Evolutionary conservation across 352 stramenopile genomes (phyloP), one percentile per base, ranked within the genome.

Genomic region (Pilasporangium apinafurcum): DNA sequence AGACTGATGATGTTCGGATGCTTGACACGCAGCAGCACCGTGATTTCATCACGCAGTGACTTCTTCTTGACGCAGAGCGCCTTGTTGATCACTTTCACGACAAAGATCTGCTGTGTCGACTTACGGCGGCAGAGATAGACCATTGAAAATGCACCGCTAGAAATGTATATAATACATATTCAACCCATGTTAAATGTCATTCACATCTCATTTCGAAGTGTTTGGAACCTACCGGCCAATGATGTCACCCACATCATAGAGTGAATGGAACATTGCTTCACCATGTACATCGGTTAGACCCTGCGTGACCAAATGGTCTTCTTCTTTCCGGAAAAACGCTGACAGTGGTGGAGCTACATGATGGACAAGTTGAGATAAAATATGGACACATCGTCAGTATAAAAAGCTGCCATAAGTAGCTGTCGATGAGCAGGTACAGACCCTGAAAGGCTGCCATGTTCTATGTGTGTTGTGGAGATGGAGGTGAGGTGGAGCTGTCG

Each of bases 31-130:
- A 90, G 63, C 40, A 94, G 60, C 46, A 91, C 80, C 17, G 78
- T 86, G 57, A 93, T 91, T 65, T 93, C 80, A 44, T 93, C 79
- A n/a, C 79, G 68, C 41, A 93, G 56, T 21, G 72, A 83, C 47
- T 90, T 92, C 63, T 89, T 92, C 64, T 89, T 89, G 21, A 92
- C 68, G 33, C 79, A 92, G 12, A 90, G 62, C 48, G 70, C 58
- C 65, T 94, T 94, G 65, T 94, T 90, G 48, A 94, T 94, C 38
- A 92, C 78, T 41, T 94, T 92, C 49, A 92, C 79, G 6, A 79
- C 82, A 50, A 88, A 92, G 39, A 90, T 59, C 56, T 92, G 67
- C 56, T 83, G 69, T 18, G 77, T 86, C 41, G 80, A 64, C 50
- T 94, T 94, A 39, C 78, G 57, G 28, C 79, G 71, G 43, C 82